Base-by-base conservation (phyloP, 495 filamentous ascomycete species). In the Chaetomium cochliodes region DNA sequence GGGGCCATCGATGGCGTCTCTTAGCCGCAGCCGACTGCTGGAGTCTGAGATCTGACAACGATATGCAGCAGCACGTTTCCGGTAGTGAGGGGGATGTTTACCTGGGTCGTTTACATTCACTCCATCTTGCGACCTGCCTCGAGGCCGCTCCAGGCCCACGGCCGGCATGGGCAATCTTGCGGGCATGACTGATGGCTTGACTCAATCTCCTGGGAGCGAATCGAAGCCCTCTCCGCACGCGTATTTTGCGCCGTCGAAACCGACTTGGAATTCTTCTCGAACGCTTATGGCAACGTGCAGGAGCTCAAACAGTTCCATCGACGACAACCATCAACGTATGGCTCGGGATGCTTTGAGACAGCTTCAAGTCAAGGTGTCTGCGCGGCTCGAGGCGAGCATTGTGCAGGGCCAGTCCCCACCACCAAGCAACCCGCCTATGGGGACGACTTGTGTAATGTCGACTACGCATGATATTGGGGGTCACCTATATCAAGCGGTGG, bases 21-120 rank as follows among this genome's bases (percentile, higher is more conserved):
- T 60, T 61, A 65, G 69, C 63, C 67, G 62, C 69, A 70, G 65
- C 61, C 39, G 55, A 26, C 66, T 62, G 63, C 30, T 67, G 52
- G 52, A 33, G 61, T 60, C 46, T 42, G 64, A 53, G 23, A 60
- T 67, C 60, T 55, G 47, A 60, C 49, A 26, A 51, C 41, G 58
- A 49, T 61, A 60, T 55, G 65, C 61, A 41, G 53, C 30, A 30
- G 12, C 2, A 51, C 53, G 42, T 1, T 41, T 63, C 22, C 15
- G 61, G 51, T 30, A 60, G 57, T 30, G 28, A 30, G 8, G 46
- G 13, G 44, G 39, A 20, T 22, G 25, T 22, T 37, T n/a, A 25
- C 18, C 46, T 20, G 46, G 2, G 16, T 46, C 11, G 16, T 15
- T 44, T 50, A 22, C 44, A 50, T 50, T 22, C 58, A 49, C 44